These are phyloP conservation scores for Dactylonectria macrodidyma DNA, from an alignment of 2,329 filamentous ascomycete genomes.

Conservation along the genomic window DNA sequence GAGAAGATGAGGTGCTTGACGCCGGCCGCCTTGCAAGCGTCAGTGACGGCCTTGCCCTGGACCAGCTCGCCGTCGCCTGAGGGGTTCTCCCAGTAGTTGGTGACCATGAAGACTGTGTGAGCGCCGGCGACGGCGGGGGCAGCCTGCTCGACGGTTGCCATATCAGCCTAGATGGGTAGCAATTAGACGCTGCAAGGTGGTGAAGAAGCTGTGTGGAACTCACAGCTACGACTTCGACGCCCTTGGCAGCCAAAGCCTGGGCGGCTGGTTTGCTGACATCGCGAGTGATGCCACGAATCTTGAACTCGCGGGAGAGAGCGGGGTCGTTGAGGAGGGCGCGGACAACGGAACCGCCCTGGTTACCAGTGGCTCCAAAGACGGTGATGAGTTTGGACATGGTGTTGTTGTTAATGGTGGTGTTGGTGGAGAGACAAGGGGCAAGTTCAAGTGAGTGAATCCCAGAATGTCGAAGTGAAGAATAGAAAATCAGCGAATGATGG, in stretches of 20 bases:
- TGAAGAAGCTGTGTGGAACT: neutral
- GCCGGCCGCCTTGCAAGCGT: slow-evolving; percentile 60
- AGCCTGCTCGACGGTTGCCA: slow-evolving; percentile 54
- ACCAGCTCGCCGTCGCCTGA: slow-evolving; percentile 54
- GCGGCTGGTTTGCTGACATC: slow-evolving; percentile 58
- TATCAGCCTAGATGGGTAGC: slow-evolving; percentile 54
- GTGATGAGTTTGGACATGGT: slow-evolving; percentile 57
- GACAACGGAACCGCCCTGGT: slow-evolving; percentile 65
- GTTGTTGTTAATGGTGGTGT: neutral
- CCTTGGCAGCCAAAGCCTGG: slow-evolving; percentile 55
- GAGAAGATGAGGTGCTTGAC: slow-evolving; percentile 64
- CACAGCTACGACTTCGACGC: slow-evolving; percentile 61
- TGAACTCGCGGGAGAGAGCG: slow-evolving; percentile 59
- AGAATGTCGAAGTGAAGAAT: neutral
- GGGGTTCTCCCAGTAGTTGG: slow-evolving; percentile 56
- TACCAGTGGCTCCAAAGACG: slow-evolving; percentile 65
- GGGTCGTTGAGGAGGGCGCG: slow-evolving; percentile 62
- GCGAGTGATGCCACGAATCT: slow-evolving; percentile 64
- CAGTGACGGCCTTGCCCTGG: slow-evolving; percentile 63
- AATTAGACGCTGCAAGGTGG: neutral
- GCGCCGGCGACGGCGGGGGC: slow-evolving; percentile 58
- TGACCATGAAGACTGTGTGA: slow-evolving; percentile 60
- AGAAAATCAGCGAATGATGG: neutral
- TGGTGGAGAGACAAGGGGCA: neutral
- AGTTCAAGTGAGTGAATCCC: slow-evolving; percentile 1